phyloP scores from a whole-genome alignment of 1,139 yeast species.

The Pichia sp. region DNA sequence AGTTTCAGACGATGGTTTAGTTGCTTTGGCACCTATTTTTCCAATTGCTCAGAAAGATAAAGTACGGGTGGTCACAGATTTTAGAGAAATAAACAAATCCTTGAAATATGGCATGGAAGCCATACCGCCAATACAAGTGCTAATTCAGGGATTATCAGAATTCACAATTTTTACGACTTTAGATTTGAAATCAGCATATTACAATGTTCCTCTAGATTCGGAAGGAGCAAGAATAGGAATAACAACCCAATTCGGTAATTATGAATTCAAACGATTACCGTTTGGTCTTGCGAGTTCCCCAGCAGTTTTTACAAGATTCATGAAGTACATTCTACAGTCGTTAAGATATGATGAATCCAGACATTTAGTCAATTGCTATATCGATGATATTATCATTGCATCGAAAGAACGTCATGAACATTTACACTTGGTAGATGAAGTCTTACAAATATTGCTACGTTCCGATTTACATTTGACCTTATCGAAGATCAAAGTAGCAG shows the following conservation, averaged over 20 bases:
- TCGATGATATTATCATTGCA: background rate
- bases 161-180: background rate
- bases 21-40: background rate
- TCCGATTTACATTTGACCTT: background rate
- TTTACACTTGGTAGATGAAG: background rate
- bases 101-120: too few species aligned
- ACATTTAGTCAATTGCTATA: background rate
- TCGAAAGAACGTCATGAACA: background rate
- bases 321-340: background rate
- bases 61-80: background rate
- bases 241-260: too few species aligned
- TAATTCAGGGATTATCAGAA: too few species aligned
- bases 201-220: too few species aligned
- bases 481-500: background rate
- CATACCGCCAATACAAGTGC: too few species aligned
- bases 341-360: background rate
- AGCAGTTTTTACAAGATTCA: background rate
- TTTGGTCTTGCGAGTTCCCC: background rate
- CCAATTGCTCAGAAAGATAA: background rate
- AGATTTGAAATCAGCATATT: too few species aligned
- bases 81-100: background rate
- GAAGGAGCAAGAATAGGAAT: background rate
- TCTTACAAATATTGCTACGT: background rate
- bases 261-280: background rate
- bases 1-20: background rate